Percentiles rank a stretch among this genome's conserved stretches.
phyloP scores from a whole-genome alignment of 208 protist genomes.

The Acanthamoeba royreba region DNA sequence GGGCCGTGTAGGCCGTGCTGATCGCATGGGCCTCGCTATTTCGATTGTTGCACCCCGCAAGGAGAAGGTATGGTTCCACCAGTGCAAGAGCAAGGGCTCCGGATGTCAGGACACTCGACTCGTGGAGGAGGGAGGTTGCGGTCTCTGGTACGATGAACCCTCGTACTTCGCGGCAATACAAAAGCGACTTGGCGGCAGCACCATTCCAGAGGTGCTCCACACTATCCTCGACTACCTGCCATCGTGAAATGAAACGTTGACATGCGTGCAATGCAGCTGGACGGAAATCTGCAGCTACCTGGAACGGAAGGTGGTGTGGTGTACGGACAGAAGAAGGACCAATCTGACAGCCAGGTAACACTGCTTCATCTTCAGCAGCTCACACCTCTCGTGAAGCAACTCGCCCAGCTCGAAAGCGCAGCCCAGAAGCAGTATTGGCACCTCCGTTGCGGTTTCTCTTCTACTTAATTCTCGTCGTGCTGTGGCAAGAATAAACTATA shows the following conservation, averaged over 20 bases:
- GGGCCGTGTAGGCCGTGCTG: slow-evolving; percentile 75
- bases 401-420: slow-evolving; percentile 12
- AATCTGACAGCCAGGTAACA: not conserved
- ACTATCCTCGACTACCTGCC: no score
- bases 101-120: slow-evolving; percentile 62
- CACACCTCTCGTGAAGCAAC: slow-evolving; percentile 11
- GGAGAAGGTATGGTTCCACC: slow-evolving; percentile 80
- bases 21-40: slow-evolving; percentile 72
- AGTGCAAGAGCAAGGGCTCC: slow-evolving; percentile 51
- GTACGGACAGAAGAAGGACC: slow-evolving; percentile 27
- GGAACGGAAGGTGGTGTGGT: not conserved
- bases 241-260: not conserved
- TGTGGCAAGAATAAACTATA: no score
- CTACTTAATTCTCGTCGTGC: no score
- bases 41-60: slow-evolving; percentile 61
- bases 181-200: not conserved
- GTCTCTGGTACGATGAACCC: slow-evolving; percentile 76
- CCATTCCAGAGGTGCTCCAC: not conserved
- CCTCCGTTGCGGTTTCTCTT: not conserved
- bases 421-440: slow-evolving; percentile 20
- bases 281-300: not conserved
- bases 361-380: not conserved
- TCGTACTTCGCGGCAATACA: not conserved
- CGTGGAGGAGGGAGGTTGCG: slow-evolving; percentile 61
- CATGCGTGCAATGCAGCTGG: not conserved